phyloP scores from a whole-genome alignment of 345 rosid species.

The Hibiscus mutabilis region DNA sequence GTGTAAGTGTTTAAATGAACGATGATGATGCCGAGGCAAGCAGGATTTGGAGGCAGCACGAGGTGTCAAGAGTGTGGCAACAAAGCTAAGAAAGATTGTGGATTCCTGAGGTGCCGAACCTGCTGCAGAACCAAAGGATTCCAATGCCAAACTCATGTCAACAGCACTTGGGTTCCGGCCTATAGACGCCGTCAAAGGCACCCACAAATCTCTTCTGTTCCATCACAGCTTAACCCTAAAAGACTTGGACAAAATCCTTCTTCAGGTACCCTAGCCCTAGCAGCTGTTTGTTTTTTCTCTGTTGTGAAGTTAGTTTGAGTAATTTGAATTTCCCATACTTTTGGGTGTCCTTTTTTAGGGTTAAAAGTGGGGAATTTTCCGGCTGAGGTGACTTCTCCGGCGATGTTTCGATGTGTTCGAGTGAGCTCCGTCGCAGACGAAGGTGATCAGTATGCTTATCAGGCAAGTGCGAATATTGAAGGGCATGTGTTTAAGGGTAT shows the following conservation, averaged over 20 bases:
- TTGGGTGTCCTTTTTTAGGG: slow-evolving; percentile 31
- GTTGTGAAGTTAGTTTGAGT: not conserved
- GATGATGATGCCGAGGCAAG: slow-evolving; percentile 17
- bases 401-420: slow-evolving; percentile 42
- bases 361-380: slow-evolving; percentile 49
- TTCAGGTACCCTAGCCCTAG: slow-evolving; percentile 13
- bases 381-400: slow-evolving; percentile 35
- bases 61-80: slow-evolving; percentile 73
- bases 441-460: slow-evolving; percentile 38
- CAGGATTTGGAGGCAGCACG: slow-evolving; percentile 19
- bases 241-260: slow-evolving; percentile 20
- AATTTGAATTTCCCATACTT: not conserved
- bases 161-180: slow-evolving; percentile 72
- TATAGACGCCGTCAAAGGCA: slow-evolving; percentile 28
- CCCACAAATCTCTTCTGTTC: slow-evolving; percentile 7
- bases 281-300: not conserved
- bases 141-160: slow-evolving; percentile 55
- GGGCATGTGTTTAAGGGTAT: slow-evolving; percentile 60
- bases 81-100: slow-evolving; percentile 61
- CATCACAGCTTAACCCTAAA: slow-evolving; percentile 23
- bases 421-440: slow-evolving; percentile 39
- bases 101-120: slow-evolving; percentile 47
- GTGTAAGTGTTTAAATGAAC: not conserved
- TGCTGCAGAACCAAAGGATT: slow-evolving; percentile 55
- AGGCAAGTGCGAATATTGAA: slow-evolving; percentile 40